Base-by-base conservation (phyloP, 306 rosid species). In the Myrica gale region DNA sequence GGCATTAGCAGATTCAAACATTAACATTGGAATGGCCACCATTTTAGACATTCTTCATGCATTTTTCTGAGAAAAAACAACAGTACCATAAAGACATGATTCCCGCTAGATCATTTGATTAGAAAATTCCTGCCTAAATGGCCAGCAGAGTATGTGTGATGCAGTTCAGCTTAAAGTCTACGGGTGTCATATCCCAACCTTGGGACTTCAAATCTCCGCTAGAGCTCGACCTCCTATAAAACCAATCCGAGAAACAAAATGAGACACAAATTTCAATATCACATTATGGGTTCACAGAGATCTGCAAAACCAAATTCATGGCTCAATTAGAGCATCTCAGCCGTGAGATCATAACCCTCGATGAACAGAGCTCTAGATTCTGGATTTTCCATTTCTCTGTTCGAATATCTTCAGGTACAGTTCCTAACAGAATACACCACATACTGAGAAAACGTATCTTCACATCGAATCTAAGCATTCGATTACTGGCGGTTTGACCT, bases 401-500 rank as follows among this genome's bases (percentile, higher is more conserved):
- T 68, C 69, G 67, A 39, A 46, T 17, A 70, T 47, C 52, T 23
- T 54, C 13, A 62, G 44, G 46, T 32, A 32, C 43, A 11, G 56
- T 51, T 63, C 45, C 47, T 48, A 37, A 37, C 17, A 63, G 58
- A 56, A 75, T 45, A 55, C 13, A 16, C 20, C 39, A 37, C 39
- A 39, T 41, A 39, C 5, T 8, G 41, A 16, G 19, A 63, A 42
- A 41, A 65, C n/a, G 12, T 70, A 13, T 43, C 71, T 75, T 80
- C 80, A 62, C 52, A 69, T 75, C 57, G 63, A 41, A 80, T 17
- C 50, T n/a, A 65, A 4, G 66, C 39, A 42, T 50, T 26, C 16
- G 2, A 67, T 4, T 5, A 32, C 53, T 39, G 45, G 52, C 54
- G 16, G 61, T 56, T 71, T 75, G 54, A 54, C 78, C 52, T 53